phyloP scores from a whole-genome alignment of 345 rosid genomes.

The Populus nigra region DNA sequence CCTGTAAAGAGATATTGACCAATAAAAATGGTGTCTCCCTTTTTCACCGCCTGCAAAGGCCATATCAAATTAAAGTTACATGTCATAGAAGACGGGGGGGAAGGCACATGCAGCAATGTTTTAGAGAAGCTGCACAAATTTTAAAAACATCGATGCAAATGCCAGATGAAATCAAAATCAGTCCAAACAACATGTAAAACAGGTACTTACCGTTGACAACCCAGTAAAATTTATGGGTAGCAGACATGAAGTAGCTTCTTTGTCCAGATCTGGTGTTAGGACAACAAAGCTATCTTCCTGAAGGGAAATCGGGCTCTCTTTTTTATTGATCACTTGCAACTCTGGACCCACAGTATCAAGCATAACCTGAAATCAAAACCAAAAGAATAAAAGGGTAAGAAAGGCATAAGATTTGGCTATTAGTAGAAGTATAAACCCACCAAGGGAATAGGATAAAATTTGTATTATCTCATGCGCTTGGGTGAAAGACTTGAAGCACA shows the following conservation, averaged over 20 bases:
- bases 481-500: not conserved
- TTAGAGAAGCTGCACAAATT: not conserved
- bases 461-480: not conserved
- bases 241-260: constrained; percentile 54
- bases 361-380: constrained; percentile 50
- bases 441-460: not conserved
- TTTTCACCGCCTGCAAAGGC: constrained; percentile 59
- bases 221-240: constrained; percentile 64
- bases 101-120: not conserved
- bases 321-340: constrained; percentile 53
- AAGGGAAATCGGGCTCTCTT: constrained; percentile 51
- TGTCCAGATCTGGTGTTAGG: constrained; percentile 60
- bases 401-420: not conserved
- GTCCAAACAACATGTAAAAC: not conserved
- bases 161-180: not conserved
- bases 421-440: not conserved
- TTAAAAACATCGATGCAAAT: not conserved
- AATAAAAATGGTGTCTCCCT: constrained; percentile 64
- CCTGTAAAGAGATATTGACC: constrained; percentile 75
- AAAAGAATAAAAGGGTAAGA: constrained; percentile 1
- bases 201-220: constrained; percentile 42
- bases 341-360: constrained; percentile 72
- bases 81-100: too few relatives aligned
- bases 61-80: constrained; percentile 13
- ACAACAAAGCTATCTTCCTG: constrained; percentile 42